These are phyloP conservation scores for Fistulinella staudtii DNA, from an alignment of 1,284 basidiomycete species.

Conservation along the genomic window DNA sequence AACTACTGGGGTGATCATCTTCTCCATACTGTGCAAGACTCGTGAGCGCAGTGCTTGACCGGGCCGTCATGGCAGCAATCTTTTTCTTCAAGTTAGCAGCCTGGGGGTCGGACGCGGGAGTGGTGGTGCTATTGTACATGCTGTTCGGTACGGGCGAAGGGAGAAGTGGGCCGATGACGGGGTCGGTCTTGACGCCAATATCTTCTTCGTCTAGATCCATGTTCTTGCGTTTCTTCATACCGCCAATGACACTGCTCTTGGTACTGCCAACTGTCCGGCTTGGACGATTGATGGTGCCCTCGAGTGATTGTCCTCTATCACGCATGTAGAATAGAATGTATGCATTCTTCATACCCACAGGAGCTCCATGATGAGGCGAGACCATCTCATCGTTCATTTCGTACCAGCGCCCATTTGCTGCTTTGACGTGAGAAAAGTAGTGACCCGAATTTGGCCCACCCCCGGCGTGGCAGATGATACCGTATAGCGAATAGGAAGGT, in stretches of 20 bases:
- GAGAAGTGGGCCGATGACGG: conserved; percentile 64
- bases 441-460: conserved; percentile 93
- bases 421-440: conserved; percentile 87
- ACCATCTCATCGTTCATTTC: conserved; percentile 94
- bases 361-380: conserved; percentile 39
- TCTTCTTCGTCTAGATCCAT: conserved; percentile 47
- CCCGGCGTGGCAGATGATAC: conserved; percentile 91
- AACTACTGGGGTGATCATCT: conserved; percentile 40
- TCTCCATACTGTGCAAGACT: conserved; percentile 55
- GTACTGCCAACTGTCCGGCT: conserved; percentile 12
- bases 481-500: conserved; percentile 86
- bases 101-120: conserved; percentile 49
- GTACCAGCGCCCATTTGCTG: conserved; percentile 73
- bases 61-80: conserved; percentile 46
- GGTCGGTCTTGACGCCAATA: conserved; percentile 44
- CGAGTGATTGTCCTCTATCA: conserved; percentile 67
- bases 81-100: conserved; percentile 56
- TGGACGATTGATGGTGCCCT: conserved; percentile 49
- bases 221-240: conserved; percentile 62
- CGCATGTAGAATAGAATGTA: conserved; percentile 93
- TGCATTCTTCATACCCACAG: conserved; percentile 73
- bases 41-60: conserved; percentile 42
- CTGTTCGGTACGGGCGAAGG: conserved; percentile 44
- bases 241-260: conserved; percentile 44
- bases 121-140: conserved; percentile 7